A percentile compares a stretch with the other conserved stretches of the same genome.
These are phyloP conservation scores for Mrakia hoshinonis DNA, from an alignment of 768 basidiomycete genomes.

Conservation along the genomic window DNA sequence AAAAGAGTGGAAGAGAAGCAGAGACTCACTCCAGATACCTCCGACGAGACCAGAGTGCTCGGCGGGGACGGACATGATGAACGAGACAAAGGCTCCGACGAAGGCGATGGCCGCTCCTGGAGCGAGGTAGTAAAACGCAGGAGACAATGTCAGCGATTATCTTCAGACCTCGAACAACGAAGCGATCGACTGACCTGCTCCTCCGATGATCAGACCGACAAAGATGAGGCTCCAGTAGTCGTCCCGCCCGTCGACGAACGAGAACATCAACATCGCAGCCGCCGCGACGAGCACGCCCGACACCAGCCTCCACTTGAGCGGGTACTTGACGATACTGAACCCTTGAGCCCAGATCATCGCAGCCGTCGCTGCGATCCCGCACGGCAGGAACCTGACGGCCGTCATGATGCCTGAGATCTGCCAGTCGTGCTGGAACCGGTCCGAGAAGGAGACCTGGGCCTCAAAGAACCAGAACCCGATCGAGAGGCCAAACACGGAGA, in stretches of 20 bases:
- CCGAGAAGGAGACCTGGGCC: constrained; percentile 1
- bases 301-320: background rate
- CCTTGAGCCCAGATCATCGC: background rate
- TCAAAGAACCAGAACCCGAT: constrained; percentile 5
- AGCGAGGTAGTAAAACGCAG: background rate
- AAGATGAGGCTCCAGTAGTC: constrained; percentile 13
- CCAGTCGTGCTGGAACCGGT: background rate
- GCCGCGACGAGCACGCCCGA: background rate
- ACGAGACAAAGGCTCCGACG: background rate
- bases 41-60: constrained; percentile 3
- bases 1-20: background rate
- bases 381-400: background rate
- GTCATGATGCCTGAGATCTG: background rate
- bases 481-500: background rate
- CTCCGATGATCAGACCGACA: background rate
- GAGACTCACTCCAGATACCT: no score
- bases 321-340: background rate
- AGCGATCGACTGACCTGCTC: background rate
- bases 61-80: background rate
- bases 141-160: background rate
- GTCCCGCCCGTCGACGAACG: background rate
- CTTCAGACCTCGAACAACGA: background rate
- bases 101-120: constrained; percentile 1
- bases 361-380: background rate
- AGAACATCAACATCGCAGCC: constrained; percentile 3